Evolutionary conservation across 2,329 filamentous ascomycete genomes (phyloP).

Genomic region (Laburnicola sp.): DNA sequence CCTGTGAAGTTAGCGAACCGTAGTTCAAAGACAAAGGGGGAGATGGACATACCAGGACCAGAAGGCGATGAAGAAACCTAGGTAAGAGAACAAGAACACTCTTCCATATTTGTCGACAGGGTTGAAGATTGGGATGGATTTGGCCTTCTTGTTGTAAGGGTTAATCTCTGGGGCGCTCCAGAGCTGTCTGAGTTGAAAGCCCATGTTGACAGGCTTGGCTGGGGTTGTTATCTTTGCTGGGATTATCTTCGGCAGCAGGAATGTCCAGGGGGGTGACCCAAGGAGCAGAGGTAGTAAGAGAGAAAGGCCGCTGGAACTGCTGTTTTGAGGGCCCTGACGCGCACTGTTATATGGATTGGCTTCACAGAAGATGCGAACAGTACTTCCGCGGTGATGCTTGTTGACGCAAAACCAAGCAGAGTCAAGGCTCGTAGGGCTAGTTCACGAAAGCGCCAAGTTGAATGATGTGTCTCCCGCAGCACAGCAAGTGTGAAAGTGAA

Average conservation of each 20-base stretch:
- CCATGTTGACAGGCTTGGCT: slow-evolving; percentile 27
- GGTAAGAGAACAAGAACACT: slow-evolving; percentile 88
- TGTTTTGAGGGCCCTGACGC: slow-evolving; percentile 20
- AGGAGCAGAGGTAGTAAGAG: neutral
- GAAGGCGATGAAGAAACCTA: slow-evolving; percentile 84
- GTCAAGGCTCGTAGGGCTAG: slow-evolving; percentile 24
- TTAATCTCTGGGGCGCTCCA: slow-evolving; percentile 70
- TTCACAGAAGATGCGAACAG: slow-evolving; percentile 18
- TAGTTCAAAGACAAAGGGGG: slow-evolving; percentile 8
- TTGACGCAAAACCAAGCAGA: slow-evolving; percentile 31
- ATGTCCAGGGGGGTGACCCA: neutral
- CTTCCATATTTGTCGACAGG: slow-evolving; percentile 77
- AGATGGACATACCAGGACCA: slow-evolving; percentile 67
- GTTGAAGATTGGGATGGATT: slow-evolving; percentile 77
- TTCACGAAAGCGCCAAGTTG: slow-evolving; percentile 27
- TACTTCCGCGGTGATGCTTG: slow-evolving; percentile 43
- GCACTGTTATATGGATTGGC: slow-evolving; percentile 26
- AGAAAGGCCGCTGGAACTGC: slow-evolving; percentile 13
- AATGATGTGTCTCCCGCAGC: slow-evolving; percentile 24
- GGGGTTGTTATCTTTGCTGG: slow-evolving; percentile 9
- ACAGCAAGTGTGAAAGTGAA: neutral
- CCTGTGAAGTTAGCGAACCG: slow-evolving; percentile 50
- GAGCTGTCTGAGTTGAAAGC: slow-evolving; percentile 40
- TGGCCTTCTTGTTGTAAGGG: slow-evolving; percentile 80
- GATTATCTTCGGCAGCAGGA: slow-evolving; percentile 14